Base-by-base conservation (phyloP, 768 basidiomycete genomes). In the Leccinum subgranulosum region DNA sequence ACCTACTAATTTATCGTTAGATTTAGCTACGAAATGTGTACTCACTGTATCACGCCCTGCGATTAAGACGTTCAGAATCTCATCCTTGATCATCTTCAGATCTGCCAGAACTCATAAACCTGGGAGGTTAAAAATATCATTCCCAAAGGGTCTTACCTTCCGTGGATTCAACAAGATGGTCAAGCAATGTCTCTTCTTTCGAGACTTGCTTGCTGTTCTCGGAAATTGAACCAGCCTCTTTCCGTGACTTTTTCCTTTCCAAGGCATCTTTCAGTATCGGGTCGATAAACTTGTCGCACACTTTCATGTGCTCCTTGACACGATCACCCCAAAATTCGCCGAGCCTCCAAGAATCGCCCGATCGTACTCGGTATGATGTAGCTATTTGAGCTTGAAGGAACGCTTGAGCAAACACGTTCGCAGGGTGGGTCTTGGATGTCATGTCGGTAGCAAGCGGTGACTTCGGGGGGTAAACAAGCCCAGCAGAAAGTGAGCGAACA, bases 211-310 rank as follows among this genome's bases (percentile, higher is more conserved):
- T 55, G 15, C 54, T 56, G n/a, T 54, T 62, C 19, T 55, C 28
- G 4, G 53, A 23, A 28, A 54, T 65, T 23, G 70, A 69, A 19
- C 61, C 65, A 5, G 62, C 57, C 11, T 69, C 68, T 7, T 61
- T 59, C 51, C 53, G 51, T 23, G 60, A 65, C 49, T 64, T 67
- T 63, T 75, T 78, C 60, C 73, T 76, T 62, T 64, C 65, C 4
- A 85, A 57, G 1, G 82, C 82, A 33, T 79, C 75, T 34, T 69
- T 57, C 56, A 86, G 48, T 52, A 87, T 80, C 2, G 82, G 82
- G 36, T 83, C 77, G 33, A 86, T 73, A 63, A 83, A 84, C 14
- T 65, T 73, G 49, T 80, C 72, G 19, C 87, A 76, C 11, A 81
- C 72, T 31, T 69, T 65, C 76, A 82, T 80, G 49, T 76, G 74